phyloP scores from a whole-genome alignment of 257 asterid genomes.

The Linaria vulgaris region DNA sequence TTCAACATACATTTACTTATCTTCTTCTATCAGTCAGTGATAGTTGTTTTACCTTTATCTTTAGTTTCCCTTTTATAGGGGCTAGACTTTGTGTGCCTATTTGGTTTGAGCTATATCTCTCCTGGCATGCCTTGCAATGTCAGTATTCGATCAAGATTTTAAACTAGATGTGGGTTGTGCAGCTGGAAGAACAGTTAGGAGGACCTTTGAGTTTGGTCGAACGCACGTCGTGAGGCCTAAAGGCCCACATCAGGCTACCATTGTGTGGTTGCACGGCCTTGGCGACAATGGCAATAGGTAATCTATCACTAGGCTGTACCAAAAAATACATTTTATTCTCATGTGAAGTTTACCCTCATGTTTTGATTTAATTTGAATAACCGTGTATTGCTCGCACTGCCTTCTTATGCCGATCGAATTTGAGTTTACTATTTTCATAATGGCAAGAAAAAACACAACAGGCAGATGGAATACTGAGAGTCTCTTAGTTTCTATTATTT shows the following conservation, averaged over 20 bases:
- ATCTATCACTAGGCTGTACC: constrained; percentile 7
- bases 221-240: constrained; percentile 80
- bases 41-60: not conserved
- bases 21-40: not conserved
- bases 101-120: constrained; percentile 3
- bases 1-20: not conserved
- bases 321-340: not conserved
- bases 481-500: too few relatives aligned
- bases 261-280: constrained; percentile 90
- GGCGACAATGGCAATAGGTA: constrained; percentile 86
- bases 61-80: not conserved
- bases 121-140: not conserved
- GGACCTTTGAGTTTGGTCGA: constrained; percentile 70
- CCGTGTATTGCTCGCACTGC: too few relatives aligned
- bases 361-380: too few relatives aligned
- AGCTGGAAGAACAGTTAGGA: constrained; percentile 55
- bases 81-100: not conserved
- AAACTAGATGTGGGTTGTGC: constrained; percentile 26
- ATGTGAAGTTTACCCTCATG: too few relatives aligned
- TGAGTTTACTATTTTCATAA: too few relatives aligned
- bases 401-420: too few relatives aligned
- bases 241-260: constrained; percentile 82
- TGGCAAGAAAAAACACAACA: too few relatives aligned
- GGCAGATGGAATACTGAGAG: too few relatives aligned
- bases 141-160: constrained; percentile 12